Base-by-base conservation (phyloP, 495 filamentous ascomycete species). In the Neurospora sp. region DNA sequence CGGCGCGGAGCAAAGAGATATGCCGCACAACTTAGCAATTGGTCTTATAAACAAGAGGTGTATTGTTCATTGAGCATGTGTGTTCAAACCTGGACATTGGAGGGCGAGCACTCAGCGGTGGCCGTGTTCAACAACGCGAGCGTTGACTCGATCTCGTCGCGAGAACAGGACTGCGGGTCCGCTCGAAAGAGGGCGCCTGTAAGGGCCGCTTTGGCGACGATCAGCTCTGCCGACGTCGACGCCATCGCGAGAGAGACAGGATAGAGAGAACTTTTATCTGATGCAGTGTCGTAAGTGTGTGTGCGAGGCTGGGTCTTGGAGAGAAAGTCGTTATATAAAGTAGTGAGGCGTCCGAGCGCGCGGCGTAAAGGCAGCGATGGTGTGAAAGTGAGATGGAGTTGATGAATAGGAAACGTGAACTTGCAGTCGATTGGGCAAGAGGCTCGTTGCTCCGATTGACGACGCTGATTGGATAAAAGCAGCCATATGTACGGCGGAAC, bases 61-160 rank as follows among this genome's bases (percentile, higher is more conserved):
- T 66, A 19, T 34, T 66, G 28, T 31, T 66, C 31, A 66, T 66
- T 66, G 54, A 84, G 85, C 80, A 79, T 79, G 79, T 83, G 81
- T 84, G 84, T 82, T 93, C 94, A 94, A 94, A 97, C 94, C 94
- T 97, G 94, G 87, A 97, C 91, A 85, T 97, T 96, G 84, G 85
- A 79, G 72, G 90, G 85, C 76, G 93, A 92, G 88, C 94, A 95
- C 83, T 91, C 89, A 81, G 86, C 84, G 77, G 94, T 81, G 72
- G 87, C 88, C 79, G 87, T 83, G 78, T 92, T 89, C 74, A 97
- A 86, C 69, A 88, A 83, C 72, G 83, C 76, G 80, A 94, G 90
- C 77, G 96, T 93, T 43, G 86, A 79, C 73, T 89, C 83, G 84
- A 96, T 92, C 71, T 93, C 90, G 78, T 92, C 87, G 80, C 89